A percentile compares a stretch with the other conserved stretches of the same genome.
phyloP scores from a whole-genome alignment of 2,329 filamentous ascomycete genomes.

The Aureobasidium namibiae region DNA sequence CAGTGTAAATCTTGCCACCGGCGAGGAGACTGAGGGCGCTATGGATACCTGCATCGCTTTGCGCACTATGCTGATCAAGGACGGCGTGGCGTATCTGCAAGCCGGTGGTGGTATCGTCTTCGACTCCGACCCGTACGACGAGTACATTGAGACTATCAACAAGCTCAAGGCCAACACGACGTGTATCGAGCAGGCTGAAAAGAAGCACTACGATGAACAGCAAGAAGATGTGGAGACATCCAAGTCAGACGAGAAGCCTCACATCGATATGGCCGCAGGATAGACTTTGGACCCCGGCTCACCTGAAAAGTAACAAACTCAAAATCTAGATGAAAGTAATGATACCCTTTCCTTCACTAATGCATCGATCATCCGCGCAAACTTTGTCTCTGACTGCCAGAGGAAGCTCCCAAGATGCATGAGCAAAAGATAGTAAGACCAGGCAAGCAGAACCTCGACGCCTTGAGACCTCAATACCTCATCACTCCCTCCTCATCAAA shows the following conservation, averaged over 20 bases:
- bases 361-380: background rate
- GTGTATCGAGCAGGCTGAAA: constrained; percentile 78
- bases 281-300: background rate
- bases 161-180: constrained; percentile 86
- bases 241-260: constrained; percentile 1
- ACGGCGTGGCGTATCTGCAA: constrained; percentile 85
- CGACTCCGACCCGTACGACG: constrained; percentile 82
- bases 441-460: too few species aligned
- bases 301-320: background rate
- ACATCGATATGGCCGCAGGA: constrained; percentile 15
- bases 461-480: background rate
- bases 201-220: constrained; percentile 49
- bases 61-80: constrained; percentile 90
- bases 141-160: constrained; percentile 95
- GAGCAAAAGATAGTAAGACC: too few species aligned
- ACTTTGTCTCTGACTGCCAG: too few species aligned
- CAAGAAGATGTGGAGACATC: constrained; percentile 16
- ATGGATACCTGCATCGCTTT: constrained; percentile 85
- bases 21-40: constrained; percentile 62
- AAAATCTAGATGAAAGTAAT: background rate
- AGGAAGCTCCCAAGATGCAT: too few species aligned
- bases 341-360: background rate
- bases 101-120: constrained; percentile 85
- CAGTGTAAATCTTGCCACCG: constrained; percentile 51
- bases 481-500: background rate